Conservation (phyloP, 495 filamentous ascomycete species). For the Pseudoneurospora amorphoporcata region DNA sequence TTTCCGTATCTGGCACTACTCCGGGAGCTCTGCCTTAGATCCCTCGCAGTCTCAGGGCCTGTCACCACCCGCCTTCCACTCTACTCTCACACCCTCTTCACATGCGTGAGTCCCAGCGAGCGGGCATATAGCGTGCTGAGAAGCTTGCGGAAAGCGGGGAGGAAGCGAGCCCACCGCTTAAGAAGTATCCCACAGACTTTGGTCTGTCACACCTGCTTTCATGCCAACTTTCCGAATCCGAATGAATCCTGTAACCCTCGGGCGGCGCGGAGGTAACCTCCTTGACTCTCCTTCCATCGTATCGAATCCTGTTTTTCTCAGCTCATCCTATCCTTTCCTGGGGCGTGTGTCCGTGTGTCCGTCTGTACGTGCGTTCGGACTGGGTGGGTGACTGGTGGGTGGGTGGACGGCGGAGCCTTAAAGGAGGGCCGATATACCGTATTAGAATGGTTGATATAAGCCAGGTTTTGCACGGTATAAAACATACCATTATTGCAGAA, state of each 20-base stretch:
- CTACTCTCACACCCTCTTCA: background rate
- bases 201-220: background rate
- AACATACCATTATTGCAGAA: slow-evolving; percentile 10
- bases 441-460: slow-evolving; percentile 11
- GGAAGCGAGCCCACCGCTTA: background rate
- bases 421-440: slow-evolving; percentile 8
- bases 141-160: background rate
- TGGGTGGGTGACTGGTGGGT: background rate
- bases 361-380: background rate
- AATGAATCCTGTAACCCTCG: background rate
- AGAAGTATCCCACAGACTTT: background rate
- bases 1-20: background rate
- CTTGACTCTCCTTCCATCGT: background rate
- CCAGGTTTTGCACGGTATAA: slow-evolving; percentile 9
- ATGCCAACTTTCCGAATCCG: background rate
- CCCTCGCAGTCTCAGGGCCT: background rate
- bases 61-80: background rate
- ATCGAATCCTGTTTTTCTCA: background rate
- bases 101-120: background rate
- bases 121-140: background rate
- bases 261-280: background rate
- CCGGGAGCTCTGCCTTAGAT: background rate
- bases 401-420: slow-evolving; percentile 5
- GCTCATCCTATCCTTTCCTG: background rate
- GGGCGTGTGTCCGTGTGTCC: background rate